Conservation (phyloP, 768 basidiomycete genomes). For the Boletus tomentosulus region DNA sequence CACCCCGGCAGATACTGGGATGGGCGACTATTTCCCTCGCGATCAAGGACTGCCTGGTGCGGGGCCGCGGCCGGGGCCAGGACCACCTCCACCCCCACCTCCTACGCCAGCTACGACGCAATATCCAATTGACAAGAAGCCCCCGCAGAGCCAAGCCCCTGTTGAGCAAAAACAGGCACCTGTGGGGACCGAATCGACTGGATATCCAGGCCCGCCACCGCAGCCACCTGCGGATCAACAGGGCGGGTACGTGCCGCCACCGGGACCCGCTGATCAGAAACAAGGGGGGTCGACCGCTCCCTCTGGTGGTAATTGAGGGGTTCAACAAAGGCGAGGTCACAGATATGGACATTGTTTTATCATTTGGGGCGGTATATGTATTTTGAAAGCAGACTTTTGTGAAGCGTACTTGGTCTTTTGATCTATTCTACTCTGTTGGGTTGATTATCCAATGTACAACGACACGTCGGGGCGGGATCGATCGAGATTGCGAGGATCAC, state of each 20-base stretch:
- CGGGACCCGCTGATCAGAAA: neutral
- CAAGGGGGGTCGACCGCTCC: neutral
- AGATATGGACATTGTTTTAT: neutral
- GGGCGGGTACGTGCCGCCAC: neutral
- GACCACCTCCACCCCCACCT: neutral
- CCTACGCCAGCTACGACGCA: neutral
- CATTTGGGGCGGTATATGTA: neutral
- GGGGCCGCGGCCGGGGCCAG: neutral
- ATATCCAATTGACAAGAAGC: neutral
- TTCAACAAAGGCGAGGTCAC: neutral
- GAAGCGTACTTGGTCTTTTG: neutral
- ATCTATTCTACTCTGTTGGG: neutral
- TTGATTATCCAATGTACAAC: neutral
- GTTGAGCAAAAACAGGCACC: conserved; percentile 5
- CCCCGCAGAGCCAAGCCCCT: conserved; percentile 2
- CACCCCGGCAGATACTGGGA: conserved; percentile 13
- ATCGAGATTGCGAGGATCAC: neutral
- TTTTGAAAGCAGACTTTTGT: neutral
- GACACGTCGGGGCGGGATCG: neutral
- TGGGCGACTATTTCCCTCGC: conserved; percentile 14
- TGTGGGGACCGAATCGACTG: neutral
- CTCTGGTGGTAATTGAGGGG: neutral
- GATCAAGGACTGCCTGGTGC: neutral
- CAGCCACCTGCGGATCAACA: neutral
- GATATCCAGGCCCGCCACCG: neutral